Percentiles rank a stretch among this genome's conserved stretches.
Conservation (phyloP, 352 stramenopile genomes). For the Sclerospora graminicola region DNA sequence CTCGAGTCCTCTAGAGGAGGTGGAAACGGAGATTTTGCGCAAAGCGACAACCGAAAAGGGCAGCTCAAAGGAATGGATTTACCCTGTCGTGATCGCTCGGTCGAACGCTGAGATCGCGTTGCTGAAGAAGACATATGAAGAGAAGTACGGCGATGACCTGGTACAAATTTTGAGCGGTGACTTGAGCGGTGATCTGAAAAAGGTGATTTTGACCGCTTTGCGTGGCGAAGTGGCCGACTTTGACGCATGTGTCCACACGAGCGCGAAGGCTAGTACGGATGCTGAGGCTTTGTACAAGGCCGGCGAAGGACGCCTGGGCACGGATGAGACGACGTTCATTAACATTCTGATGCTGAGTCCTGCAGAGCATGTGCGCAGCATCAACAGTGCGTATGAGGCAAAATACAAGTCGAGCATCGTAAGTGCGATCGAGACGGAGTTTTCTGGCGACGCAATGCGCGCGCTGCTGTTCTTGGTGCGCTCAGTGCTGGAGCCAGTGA, state of each 20-base stretch:
- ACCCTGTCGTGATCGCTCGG: constrained; percentile 33
- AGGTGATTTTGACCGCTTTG: constrained; percentile 41
- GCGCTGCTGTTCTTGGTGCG: no score
- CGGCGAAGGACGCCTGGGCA: constrained; percentile 50
- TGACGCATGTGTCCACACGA: constrained; percentile 42
- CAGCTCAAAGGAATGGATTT: constrained; percentile 46
- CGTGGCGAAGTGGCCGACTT: constrained; percentile 19
- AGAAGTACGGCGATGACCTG: constrained; percentile 37
- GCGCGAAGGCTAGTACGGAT: constrained; percentile 33
- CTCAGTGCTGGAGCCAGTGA: no score
- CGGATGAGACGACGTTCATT: no score
- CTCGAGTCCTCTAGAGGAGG: constrained; percentile 31
- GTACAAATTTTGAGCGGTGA: constrained; percentile 29
- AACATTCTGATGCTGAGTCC: no score
- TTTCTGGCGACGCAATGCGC: no score
- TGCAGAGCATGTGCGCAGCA: no score
- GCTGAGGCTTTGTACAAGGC: constrained; percentile 53
- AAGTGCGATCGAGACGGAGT: no score
- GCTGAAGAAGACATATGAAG: constrained; percentile 56
- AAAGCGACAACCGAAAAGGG: constrained; percentile 16
- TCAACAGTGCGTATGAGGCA: no score
- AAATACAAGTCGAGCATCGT: no score
- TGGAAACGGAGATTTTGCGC: constrained; percentile 46
- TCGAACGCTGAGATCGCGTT: constrained; percentile 53
- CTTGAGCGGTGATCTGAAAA: constrained; percentile 45